Evolutionary conservation across 2,329 filamentous ascomycete genomes (phyloP), one percentile per base, ranked within the genome.

Genomic region (Aspergillus intermedius): DNA sequence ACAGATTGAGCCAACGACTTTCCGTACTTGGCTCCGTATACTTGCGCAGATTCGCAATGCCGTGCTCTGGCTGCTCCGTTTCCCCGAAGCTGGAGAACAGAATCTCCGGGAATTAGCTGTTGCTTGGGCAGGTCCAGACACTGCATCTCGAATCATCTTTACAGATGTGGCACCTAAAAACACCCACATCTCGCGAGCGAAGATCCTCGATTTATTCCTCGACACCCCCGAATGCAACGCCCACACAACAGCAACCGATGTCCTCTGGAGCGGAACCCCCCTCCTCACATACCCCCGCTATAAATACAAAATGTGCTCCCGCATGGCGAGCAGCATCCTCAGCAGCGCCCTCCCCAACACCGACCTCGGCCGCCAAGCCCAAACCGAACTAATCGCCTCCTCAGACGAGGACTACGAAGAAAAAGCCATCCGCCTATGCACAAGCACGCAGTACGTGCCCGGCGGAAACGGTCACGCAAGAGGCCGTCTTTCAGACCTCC

Each of bases 161-260:
- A 98, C 93, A 5, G 93, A 98, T 64, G 93, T 98, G 10, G 93
- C 93, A 0, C 90, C 91, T 3, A 98, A 98, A 68, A 86, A 88
- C 57, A 83, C 91, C 56, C 93, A 98, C 68, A 98, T 98, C 56
- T 86, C 88, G 5, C 84, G 93, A 30, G 93, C 93, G 5, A 83
- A 91, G 19, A 82, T 98, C 23, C 91, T 91, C 64, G 93, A 98
- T 70, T 75, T 98, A 5, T 97, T 98, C 64, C 80, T 98, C 12
- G 93, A 98, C 69, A 98, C 93, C 0, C 91, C 93, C 1, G 93
- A 98, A 69, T 98, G 93, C 71, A 98, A 98, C 63, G 93, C 91
- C 1, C 93, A 98, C 68, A 98, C 93, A 1, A 98, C 93, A 1
- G 93, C 93, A 2, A 94, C 93, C 10, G 93, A 98, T 62, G 86